Conservation (phyloP, 352 stramenopile genomes). For the Phytophthora melonis region DNA sequence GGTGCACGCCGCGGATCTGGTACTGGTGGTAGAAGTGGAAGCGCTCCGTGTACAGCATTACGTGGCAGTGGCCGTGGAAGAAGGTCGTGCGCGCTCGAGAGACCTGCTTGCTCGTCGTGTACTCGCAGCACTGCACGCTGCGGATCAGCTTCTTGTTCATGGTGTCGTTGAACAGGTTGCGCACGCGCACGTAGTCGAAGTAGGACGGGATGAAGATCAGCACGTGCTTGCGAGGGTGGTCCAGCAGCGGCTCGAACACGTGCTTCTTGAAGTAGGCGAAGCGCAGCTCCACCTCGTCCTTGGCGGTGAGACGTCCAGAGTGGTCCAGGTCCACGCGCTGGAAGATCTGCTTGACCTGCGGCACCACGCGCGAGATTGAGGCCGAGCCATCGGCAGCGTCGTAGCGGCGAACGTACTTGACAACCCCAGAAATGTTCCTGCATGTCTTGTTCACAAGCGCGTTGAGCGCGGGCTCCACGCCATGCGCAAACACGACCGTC, state of each 20-base stretch:
- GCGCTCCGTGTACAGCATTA: slow-evolving; percentile 85
- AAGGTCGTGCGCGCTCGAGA: slow-evolving; percentile 77
- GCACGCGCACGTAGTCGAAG: slow-evolving; percentile 89
- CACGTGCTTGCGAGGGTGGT: slow-evolving; percentile 73
- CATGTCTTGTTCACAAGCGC: slow-evolving; percentile 69
- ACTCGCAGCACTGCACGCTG: slow-evolving; percentile 79
- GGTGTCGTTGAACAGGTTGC: slow-evolving; percentile 80
- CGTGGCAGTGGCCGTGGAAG: slow-evolving; percentile 80
- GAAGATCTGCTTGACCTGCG: slow-evolving; percentile 83
- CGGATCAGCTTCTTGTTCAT: slow-evolving; percentile 82
- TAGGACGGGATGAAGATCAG: slow-evolving; percentile 88
- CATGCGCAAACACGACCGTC: slow-evolving; percentile 76
- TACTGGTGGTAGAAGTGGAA: slow-evolving; percentile 92
- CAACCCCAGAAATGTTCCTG: slow-evolving; percentile 58
- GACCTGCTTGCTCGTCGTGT: slow-evolving; percentile 72
- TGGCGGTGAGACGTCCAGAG: slow-evolving; percentile 34
- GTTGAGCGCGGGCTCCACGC: slow-evolving; percentile 66
- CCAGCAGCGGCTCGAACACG: slow-evolving; percentile 77
- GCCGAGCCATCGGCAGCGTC: slow-evolving; percentile 57
- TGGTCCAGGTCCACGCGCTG: slow-evolving; percentile 70
- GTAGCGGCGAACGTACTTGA: slow-evolving; percentile 70
- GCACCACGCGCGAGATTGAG: slow-evolving; percentile 72
- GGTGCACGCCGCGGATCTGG: slow-evolving; percentile 76
- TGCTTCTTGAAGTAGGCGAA: slow-evolving; percentile 86
- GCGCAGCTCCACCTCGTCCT: slow-evolving; percentile 66